Base-by-base conservation (phyloP, 2,329 filamentous ascomycete genomes). In the Didymella sp. region DNA sequence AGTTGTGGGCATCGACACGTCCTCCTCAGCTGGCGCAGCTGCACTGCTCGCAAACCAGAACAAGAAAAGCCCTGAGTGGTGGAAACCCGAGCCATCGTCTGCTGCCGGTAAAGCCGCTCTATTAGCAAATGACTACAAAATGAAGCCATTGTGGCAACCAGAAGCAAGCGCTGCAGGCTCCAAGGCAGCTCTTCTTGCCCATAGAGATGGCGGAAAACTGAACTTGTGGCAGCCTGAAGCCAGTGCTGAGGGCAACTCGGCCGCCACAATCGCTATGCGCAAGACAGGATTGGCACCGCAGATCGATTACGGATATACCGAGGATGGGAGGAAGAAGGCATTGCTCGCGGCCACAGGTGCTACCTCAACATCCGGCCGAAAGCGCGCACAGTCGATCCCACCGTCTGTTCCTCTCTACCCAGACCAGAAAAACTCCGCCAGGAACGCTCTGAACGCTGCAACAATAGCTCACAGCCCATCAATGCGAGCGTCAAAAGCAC, bases 291-390 rank as follows among this genome's bases (percentile, higher is more conserved):
- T 80, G 35, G 79, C 76, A 59, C 77, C 79, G 5, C 75, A 80
- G 53, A 69, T 78, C 25, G 80, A 81, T 67, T 77, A 78, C 60
- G 79, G 78, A 31, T 78, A 80, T 61, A 80, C 77, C 19, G 76
- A 75, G 9, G 76, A 87, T 24, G 82, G 84, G 41, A 82, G 81
- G 31, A 84, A 85, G 59, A 87, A 85, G 57, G 92, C 92, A 1
- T 80, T 94, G 43, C 79, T 85, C 31, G 92, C 92, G 38, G 92
- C 92, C 12, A 89, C 88, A 46, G 90, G 87, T 25, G 91, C 91
- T n/a, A 87, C 92, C 78, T 81, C 85, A 25, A 81, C 67, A 8
- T 69, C 69, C 13, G 60, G 78, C 43, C 83, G 88, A 56, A 84
- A 83, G 57, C 83, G 90, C 59, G 84, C 90, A 6, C 84, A 82